Conservation (phyloP, 2,329 filamentous ascomycete species). For the Neophaeococcomyces aloes region DNA sequence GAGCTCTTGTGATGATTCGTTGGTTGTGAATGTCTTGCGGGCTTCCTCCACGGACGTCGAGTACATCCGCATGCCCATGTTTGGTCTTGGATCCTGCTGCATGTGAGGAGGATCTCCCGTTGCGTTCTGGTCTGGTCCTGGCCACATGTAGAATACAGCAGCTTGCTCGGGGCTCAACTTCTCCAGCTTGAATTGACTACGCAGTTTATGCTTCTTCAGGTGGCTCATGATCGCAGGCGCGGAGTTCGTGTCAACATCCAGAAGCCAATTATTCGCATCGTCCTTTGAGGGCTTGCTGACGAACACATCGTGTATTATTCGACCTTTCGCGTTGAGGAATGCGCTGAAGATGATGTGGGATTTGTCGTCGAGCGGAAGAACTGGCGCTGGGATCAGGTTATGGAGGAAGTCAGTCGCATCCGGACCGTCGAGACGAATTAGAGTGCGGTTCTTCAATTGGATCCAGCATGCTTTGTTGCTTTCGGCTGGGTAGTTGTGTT, state of each 20-base stretch:
- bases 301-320: conserved; percentile 81
- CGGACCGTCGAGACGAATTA: conserved; percentile 67
- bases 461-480: conserved; percentile 8
- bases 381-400: conserved; percentile 68
- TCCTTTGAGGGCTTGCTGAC: conserved; percentile 55
- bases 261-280: conserved; percentile 49
- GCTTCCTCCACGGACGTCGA: neutral
- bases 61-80: conserved; percentile 3
- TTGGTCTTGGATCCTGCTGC: conserved; percentile 3
- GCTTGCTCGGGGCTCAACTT: conserved; percentile 54
- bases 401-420: conserved; percentile 81
- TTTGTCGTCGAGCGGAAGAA: conserved; percentile 31
- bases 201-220: conserved; percentile 74
- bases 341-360: conserved; percentile 55
- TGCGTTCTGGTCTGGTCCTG: conserved; percentile 1
- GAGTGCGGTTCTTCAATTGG: conserved; percentile 58
- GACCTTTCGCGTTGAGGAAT: conserved; percentile 76
- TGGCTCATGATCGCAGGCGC: conserved; percentile 55
- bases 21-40: conserved; percentile 2
- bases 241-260: conserved; percentile 70
- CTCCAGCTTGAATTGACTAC: conserved; percentile 64
- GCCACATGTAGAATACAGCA: conserved; percentile 18
- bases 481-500: conserved; percentile 5
- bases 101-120: neutral
- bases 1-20: conserved; percentile 37